These are phyloP conservation scores for Flagelloscypha sp. DNA, from an alignment of 768 basidiomycete species.

Conservation along the genomic window DNA sequence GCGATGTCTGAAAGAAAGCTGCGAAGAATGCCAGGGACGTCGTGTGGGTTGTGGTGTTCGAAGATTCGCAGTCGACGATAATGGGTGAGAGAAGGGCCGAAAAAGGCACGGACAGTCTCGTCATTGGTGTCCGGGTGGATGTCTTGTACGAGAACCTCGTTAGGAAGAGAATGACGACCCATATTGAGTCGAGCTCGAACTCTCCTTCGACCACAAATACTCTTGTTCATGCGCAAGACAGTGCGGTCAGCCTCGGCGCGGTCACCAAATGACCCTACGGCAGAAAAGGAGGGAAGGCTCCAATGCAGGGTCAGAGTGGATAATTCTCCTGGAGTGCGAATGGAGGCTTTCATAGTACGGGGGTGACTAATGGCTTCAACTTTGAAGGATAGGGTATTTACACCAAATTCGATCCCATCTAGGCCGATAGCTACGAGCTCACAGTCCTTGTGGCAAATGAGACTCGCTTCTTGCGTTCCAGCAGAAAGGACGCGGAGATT, in stretches of 20 bases:
- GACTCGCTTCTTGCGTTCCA: slow-evolving; percentile 29
- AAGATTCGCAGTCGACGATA: slow-evolving; percentile 28
- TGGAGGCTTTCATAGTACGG: slow-evolving; percentile 35
- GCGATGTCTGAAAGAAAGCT: slow-evolving; percentile 11
- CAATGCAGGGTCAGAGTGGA: slow-evolving; percentile 44
- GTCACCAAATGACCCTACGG: slow-evolving; percentile 35
- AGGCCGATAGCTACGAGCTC: slow-evolving; percentile 32
- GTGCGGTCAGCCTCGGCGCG: slow-evolving; percentile 25
- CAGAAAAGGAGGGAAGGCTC: slow-evolving; percentile 36
- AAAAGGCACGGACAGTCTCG: no score
- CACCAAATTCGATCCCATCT: slow-evolving; percentile 41
- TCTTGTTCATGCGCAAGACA: slow-evolving; percentile 28
- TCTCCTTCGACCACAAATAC: slow-evolving; percentile 29
- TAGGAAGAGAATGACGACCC: no score
- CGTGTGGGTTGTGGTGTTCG: slow-evolving; percentile 16
- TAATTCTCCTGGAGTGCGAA: slow-evolving; percentile 18
- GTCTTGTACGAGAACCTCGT: no score
- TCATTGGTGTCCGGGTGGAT: no score
- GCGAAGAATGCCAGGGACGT: no score
- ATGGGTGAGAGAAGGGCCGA: no score
- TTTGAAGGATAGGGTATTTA: slow-evolving; percentile 33
- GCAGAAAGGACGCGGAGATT: slow-evolving; percentile 18
- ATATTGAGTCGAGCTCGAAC: no score
- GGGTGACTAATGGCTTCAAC: slow-evolving; percentile 29
- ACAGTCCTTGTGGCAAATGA: slow-evolving; percentile 34